Base-by-base conservation (phyloP, 768 basidiomycete genomes). In the Russula lepida region DNA sequence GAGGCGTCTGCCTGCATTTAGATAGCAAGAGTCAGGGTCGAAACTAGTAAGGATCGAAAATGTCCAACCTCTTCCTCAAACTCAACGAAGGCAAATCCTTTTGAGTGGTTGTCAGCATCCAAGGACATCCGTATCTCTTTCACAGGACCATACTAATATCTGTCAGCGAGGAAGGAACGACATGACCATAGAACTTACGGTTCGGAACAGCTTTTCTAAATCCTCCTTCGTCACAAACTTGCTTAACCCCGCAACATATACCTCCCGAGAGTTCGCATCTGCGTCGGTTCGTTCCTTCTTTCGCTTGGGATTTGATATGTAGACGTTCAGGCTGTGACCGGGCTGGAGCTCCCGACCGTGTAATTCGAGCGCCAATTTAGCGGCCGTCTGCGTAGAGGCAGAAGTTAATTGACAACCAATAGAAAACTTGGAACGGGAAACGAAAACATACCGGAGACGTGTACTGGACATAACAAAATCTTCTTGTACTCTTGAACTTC, bases 391-490 rank as follows among this genome's bases (percentile, higher is more conserved):
- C 51, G 17, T 13, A n/a, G 28, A 17, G 53, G 49, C 6, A 35
- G 28, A 27, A 50, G 61, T 47, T 52, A 60, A 35, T 17, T 9
- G 32, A 60, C 6, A 57, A 47, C 12, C n/a, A n/a, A n/a, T n/a
- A n/a, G n/a, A n/a, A n/a, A 47, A 39, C 8, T 19, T 56, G 19
- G 54, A 21, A 15, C 53, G 21, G 17, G 25, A 33, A 60, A n/a
- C 49, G 27, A 25, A 25, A 37, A 76, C 88, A 54, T 59, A 92
- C 95, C 0, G 92, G 90, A 21, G 84, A 84, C 1, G 86, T 86
- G 70, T 83, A 98, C 64, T 98, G 97, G 1, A 99, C 78, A 71
- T 98, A 99, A 69, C 92, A 94, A 72, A 99, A 98, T 46, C 97
- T 81, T 37, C 97, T 78, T 2, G 89, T 88, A 59, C 76, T 84